These are phyloP conservation scores for Forsythia viridissima DNA, from an alignment of 257 asterid genomes.

Conservation along the genomic window DNA sequence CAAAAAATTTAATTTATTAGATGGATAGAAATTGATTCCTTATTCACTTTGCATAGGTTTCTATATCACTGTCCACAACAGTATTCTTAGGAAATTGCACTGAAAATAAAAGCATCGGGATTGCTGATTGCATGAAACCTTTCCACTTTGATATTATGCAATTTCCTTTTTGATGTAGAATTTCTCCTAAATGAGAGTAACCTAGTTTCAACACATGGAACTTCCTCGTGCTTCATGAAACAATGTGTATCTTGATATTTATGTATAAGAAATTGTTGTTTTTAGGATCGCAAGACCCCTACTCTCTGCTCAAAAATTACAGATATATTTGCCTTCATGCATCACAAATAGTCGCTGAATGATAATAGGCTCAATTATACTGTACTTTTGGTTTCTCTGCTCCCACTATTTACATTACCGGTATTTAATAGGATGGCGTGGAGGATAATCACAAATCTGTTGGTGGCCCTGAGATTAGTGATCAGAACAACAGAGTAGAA, in stretches of 20 bases:
- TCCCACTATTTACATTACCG: slow-evolving; percentile 10
- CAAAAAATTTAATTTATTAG: neutral
- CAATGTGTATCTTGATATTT: neutral
- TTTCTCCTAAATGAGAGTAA: neutral
- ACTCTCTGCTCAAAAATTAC: neutral
- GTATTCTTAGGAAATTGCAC: neutral
- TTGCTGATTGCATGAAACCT: neutral
- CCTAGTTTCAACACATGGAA: neutral
- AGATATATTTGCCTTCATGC: neutral
- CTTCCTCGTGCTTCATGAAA: neutral
- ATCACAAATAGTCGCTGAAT: neutral
- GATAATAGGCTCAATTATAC: slow-evolving; percentile 7
- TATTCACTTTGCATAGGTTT: neutral
- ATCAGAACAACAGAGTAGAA: slow-evolving; percentile 38
- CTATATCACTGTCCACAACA: neutral
- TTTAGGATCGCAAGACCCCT: neutral
- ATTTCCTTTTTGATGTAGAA: neutral
- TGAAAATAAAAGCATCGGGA: neutral
- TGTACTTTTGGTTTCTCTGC: slow-evolving; percentile 19
- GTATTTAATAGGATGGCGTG: slow-evolving; percentile 47
- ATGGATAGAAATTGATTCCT: neutral
- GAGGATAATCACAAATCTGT: slow-evolving; percentile 47
- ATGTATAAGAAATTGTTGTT: neutral
- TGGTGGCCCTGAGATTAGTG: slow-evolving; percentile 48
- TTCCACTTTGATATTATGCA: neutral